phyloP scores from a whole-genome alignment of 2,329 filamentous ascomycete species.

The Allantophomopsis cytisporea region DNA sequence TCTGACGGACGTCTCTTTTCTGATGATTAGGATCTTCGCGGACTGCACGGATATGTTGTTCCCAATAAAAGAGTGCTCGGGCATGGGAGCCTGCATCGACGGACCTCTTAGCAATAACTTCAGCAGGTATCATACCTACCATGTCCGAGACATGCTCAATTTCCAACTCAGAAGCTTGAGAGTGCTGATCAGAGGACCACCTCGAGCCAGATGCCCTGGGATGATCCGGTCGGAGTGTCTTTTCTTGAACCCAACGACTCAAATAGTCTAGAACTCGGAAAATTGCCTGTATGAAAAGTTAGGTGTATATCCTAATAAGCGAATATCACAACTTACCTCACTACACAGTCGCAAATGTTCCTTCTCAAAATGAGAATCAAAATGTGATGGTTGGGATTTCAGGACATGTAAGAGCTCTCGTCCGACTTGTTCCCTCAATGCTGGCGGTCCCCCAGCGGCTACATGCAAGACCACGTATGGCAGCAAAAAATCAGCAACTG shows the following conservation, averaged over 20 bases:
- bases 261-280: conserved; percentile 88
- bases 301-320: not conserved
- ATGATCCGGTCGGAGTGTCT: conserved; percentile 9
- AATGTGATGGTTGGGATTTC: conserved; percentile 31
- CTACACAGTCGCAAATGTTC: conserved; percentile 77
- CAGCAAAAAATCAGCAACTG: conserved; percentile 76
- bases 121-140: conserved; percentile 53
- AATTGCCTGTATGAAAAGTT: conserved; percentile 48
- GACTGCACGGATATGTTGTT: conserved; percentile 65
- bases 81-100: conserved; percentile 92
- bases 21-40: conserved; percentile 19
- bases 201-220: conserved; percentile 2
- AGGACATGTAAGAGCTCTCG: conserved; percentile 65
- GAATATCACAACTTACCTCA: conserved; percentile 43
- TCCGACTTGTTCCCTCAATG: conserved; percentile 52
- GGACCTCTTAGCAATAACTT: conserved; percentile 67
- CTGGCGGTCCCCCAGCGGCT: conserved; percentile 54
- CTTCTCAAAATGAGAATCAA: conserved; percentile 43
- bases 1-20: conserved; percentile 19
- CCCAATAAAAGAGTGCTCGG: conserved; percentile 84
- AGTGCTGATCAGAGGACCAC: conserved; percentile 1
- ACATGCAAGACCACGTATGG: conserved; percentile 80
- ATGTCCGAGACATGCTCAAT: conserved; percentile 57
- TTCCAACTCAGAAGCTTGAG: conserved; percentile 18
- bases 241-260: conserved; percentile 78